Percentiles rank a stretch among this genome's conserved stretches.
phyloP scores from a whole-genome alignment of 495 filamentous ascomycete species.

The Aspergillus taichungensis region DNA sequence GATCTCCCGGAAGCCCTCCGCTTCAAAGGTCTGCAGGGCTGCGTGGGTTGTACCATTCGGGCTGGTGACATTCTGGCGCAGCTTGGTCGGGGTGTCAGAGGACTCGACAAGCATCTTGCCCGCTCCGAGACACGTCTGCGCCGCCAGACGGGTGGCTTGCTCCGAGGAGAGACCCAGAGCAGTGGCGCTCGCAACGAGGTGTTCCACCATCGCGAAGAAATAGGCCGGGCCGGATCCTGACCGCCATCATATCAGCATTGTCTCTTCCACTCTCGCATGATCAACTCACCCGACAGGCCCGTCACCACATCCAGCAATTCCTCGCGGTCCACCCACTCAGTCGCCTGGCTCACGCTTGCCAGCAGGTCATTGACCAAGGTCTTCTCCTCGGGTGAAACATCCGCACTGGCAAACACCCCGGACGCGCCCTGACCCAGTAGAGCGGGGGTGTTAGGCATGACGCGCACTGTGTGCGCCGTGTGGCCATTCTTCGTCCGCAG shows the following conservation, averaged over 20 bases:
- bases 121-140: conserved; percentile 35
- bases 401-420: conserved; percentile 21
- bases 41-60: conserved; percentile 36
- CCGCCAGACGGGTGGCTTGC: conserved; percentile 31
- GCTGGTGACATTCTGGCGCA: conserved; percentile 38
- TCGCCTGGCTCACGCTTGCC: conserved; percentile 29
- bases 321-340: conserved; percentile 35
- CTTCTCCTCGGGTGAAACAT: conserved; percentile 26
- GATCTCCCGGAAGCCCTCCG: conserved; percentile 23
- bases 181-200: conserved; percentile 30
- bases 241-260: background rate
- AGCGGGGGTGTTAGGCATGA: conserved; percentile 38
- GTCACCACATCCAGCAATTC: conserved; percentile 34
- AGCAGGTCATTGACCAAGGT: conserved; percentile 27
- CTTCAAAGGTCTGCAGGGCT: conserved; percentile 29
- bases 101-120: conserved; percentile 34
- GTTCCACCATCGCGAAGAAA: conserved; percentile 40
- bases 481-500: conserved; percentile 18
- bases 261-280: background rate
- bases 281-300: conserved; percentile 29
- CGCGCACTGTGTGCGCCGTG: conserved; percentile 24
- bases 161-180: conserved; percentile 28
- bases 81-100: conserved; percentile 24
- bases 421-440: conserved; percentile 31
- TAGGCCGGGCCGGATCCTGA: conserved; percentile 35